Conservation (phyloP, 2,329 filamentous ascomycete species). For the Dothistroma pini region DNA sequence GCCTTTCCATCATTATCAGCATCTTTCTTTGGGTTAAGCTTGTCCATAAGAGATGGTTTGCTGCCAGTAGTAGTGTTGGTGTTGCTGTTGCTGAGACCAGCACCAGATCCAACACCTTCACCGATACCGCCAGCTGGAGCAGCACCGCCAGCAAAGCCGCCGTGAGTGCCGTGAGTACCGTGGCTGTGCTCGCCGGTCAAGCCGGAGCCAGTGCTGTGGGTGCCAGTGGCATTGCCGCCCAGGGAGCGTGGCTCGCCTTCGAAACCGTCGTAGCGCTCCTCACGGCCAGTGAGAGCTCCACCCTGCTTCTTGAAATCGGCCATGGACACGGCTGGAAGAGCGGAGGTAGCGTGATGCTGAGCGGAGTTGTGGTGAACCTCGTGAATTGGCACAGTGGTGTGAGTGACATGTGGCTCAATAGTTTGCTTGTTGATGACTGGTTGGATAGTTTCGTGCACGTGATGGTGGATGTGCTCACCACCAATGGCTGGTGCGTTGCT, state of each 20-base stretch:
- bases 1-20: constrained; percentile 54
- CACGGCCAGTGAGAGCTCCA: constrained; percentile 52
- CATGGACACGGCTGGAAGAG: constrained; percentile 62
- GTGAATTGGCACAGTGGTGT: constrained; percentile 69
- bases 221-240: constrained; percentile 5
- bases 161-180: neutral
- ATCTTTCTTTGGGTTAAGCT: constrained; percentile 54
- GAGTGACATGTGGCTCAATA: constrained; percentile 62
- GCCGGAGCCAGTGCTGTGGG: neutral
- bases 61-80: neutral
- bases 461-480: constrained; percentile 63
- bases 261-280: constrained; percentile 57
- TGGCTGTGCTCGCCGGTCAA: neutral
- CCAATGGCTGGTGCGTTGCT: constrained; percentile 49
- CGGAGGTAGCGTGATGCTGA: constrained; percentile 62
- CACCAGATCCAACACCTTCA: neutral
- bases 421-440: constrained; percentile 66
- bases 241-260: constrained; percentile 55
- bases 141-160: neutral
- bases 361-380: constrained; percentile 66
- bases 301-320: constrained; percentile 59
- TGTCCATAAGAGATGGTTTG: constrained; percentile 51
- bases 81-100: neutral
- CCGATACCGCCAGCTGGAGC: neutral
- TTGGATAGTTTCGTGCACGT: constrained; percentile 66